A percentile compares a stretch with the other conserved stretches of the same genome.
Conservation (phyloP, 2,329 filamentous ascomycete species). For the Aureobasidium sp. region DNA sequence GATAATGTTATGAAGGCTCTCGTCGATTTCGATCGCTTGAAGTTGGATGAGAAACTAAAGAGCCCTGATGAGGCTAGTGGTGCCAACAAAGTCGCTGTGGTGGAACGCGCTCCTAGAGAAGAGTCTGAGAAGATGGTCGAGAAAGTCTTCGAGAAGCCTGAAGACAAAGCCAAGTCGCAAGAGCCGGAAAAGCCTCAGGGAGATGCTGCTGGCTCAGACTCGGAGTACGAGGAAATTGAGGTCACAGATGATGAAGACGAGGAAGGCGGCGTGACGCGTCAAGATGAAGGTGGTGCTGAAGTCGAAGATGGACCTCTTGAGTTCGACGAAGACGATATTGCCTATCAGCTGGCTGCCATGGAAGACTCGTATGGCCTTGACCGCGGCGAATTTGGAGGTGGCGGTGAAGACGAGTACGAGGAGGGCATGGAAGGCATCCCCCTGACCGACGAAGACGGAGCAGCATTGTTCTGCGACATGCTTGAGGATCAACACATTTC, state of each 20-base stretch:
- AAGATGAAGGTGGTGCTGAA: constrained; percentile 32
- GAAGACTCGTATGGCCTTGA: constrained; percentile 74
- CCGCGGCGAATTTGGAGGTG: constrained; percentile 65
- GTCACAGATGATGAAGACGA: constrained; percentile 51
- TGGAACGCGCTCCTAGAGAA: constrained; percentile 15
- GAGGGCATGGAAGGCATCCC: constrained; percentile 63
- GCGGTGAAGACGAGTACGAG: constrained; percentile 47
- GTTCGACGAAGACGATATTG: constrained; percentile 91
- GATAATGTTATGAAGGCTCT: constrained; percentile 72
- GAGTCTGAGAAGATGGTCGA: constrained; percentile 19
- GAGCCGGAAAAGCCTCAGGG: constrained; percentile 1
- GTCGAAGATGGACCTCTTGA: constrained; percentile 51
- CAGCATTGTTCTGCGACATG: constrained; percentile 72
- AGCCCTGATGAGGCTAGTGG: constrained; percentile 23
- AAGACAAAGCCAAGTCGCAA: background rate
- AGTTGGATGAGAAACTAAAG: constrained; percentile 56
- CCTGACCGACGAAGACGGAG: constrained; percentile 67
- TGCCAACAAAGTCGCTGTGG: constrained; percentile 5
- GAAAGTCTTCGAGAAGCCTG: constrained; percentile 20
- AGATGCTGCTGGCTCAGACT: constrained; percentile 34
- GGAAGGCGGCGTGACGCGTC: constrained; percentile 36
- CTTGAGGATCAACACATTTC: constrained; percentile 74
- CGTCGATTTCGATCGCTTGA: constrained; percentile 58
- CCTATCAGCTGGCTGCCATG: constrained; percentile 84
- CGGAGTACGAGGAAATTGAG: constrained; percentile 62